Evolutionary conservation across 331 rosid species (phyloP), one percentile per base, ranked within the genome.

Genomic region (Saraca asoca): DNA sequence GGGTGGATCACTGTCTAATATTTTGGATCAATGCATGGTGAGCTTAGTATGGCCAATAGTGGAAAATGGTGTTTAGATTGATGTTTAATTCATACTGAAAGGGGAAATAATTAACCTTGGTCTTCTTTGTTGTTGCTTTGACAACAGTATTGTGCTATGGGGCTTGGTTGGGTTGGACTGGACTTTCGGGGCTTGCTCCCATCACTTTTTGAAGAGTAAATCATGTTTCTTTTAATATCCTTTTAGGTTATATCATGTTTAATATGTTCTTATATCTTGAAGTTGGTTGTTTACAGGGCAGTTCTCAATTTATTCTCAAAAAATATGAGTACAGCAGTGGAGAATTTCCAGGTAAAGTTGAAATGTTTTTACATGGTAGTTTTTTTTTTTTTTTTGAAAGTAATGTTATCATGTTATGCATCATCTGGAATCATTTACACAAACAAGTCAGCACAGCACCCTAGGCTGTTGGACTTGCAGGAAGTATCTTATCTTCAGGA

Each of bases 111-210:
- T 64, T 78, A 13, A 75, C 66, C 16, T 61, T 69, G 14, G 55
- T 67, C 50, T 66, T 43, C 42, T 69, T 48, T 75, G 39, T 58
- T 20, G 9, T 14, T 53, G 45, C 70, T 61, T 68, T 50, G 58
- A 66, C 39, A 24, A 65, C 96, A 94, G 99, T 94, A 90, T 70
- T 94, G 99, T 85, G 96, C 99, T 38, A 86, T 90, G 96, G 99
- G 99, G 67, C 97, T 94, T 81, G 99, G 99, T 74, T 90, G 99
- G 99, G 99, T 94, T 73, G 99, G 99, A 68, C 81, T 94, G 56
- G 99, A 94, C 80, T 94, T 88, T 69, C 95, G 99, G 64, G 90
- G 97, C 53, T 73, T 94, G 82, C 96, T 94, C 64, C 97, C 99
- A 50, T 73, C 99, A 53, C 97, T 94, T 49, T 94, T 94, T 77